These are phyloP conservation scores for Paracamarosporium sp. DNA, from an alignment of 2,329 filamentous ascomycete species.

Conservation along the genomic window DNA sequence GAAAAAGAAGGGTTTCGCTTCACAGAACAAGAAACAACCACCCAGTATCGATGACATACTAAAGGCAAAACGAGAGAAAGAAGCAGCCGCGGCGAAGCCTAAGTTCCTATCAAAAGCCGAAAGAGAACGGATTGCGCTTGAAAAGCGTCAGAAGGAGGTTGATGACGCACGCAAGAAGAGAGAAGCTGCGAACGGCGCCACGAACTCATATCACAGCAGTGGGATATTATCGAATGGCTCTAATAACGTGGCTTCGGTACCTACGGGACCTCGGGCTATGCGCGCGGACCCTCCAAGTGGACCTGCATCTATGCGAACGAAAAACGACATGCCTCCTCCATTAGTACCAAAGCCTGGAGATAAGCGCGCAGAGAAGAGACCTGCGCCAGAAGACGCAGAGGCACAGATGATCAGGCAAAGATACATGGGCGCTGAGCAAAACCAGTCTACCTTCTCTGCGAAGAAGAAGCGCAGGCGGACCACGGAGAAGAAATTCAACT, in stretches of 20 bases:
- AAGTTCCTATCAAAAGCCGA: conserved; percentile 86
- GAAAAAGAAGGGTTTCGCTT: conserved; percentile 64
- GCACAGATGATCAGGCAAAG: conserved; percentile 76
- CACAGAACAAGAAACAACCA: conserved; percentile 55
- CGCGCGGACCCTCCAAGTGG: conserved; percentile 59
- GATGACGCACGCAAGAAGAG: conserved; percentile 63
- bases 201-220: conserved; percentile 11
- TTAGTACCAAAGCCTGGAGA: conserved; percentile 52
- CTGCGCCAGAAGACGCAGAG: conserved; percentile 67
- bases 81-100: conserved; percentile 84
- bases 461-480: conserved; percentile 95
- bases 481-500: conserved; percentile 97
- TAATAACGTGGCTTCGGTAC: conserved; percentile 49
- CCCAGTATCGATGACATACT: conserved; percentile 87
- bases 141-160: conserved; percentile 76
- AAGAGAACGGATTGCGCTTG: conserved; percentile 78
- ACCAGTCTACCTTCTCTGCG: conserved; percentile 86
- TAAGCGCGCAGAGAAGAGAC: conserved; percentile 36
- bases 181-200: conserved; percentile 45
- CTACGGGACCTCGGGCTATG: conserved; percentile 77
- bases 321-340: conserved; percentile 60
- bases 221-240: conserved; percentile 14
- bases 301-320: conserved; percentile 59
- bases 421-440: conserved; percentile 91
- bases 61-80: conserved; percentile 83